Evolutionary conservation across 1,139 yeast genomes (phyloP).

Genomic region (Pichia sp.): DNA sequence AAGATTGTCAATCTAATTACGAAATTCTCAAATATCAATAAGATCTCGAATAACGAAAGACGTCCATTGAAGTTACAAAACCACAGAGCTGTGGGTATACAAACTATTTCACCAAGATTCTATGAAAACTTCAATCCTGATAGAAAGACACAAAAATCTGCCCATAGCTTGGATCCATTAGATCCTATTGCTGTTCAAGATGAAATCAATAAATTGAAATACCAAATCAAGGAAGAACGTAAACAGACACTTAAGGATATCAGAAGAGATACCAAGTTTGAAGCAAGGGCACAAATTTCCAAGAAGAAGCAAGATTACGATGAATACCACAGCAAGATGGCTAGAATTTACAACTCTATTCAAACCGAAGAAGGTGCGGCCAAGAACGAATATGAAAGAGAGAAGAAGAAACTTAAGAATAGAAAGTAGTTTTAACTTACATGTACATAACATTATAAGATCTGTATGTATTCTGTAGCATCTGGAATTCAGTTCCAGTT

Average conservation of each 20-base stretch:
- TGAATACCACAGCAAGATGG: slow-evolving; percentile 86
- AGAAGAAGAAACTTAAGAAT: slow-evolving; percentile 57
- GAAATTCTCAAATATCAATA: slow-evolving; percentile 42
- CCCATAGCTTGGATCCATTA: slow-evolving; percentile 38
- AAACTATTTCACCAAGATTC: slow-evolving; percentile 82
- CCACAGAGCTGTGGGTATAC: slow-evolving; percentile 82
- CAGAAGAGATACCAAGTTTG: slow-evolving; percentile 81
- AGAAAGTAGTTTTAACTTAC: slow-evolving; percentile 2
- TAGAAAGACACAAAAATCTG: slow-evolving; percentile 38
- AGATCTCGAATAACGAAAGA: slow-evolving; percentile 44
- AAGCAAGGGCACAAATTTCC: slow-evolving; percentile 75
- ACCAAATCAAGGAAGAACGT: slow-evolving; percentile 84
- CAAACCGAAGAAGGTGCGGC: slow-evolving; percentile 93
- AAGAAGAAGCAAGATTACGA: slow-evolving; percentile 70
- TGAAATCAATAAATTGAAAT: slow-evolving; percentile 74
- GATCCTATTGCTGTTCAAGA: slow-evolving; percentile 77
- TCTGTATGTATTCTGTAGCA: background rate
- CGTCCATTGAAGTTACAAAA: slow-evolving; percentile 75
- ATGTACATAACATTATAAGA: background rate
- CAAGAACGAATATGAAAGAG: slow-evolving; percentile 84
- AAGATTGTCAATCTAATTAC: slow-evolving; percentile 23
- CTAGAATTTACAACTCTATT: slow-evolving; percentile 74
- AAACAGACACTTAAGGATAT: slow-evolving; percentile 84
- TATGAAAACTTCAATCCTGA: slow-evolving; percentile 96
- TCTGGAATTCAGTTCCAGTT: too few species aligned